A percentile compares a stretch with the other conserved stretches of the same genome.
Conservation (phyloP, 1,139 yeast genomes). For the Blastobotrys elegans region DNA sequence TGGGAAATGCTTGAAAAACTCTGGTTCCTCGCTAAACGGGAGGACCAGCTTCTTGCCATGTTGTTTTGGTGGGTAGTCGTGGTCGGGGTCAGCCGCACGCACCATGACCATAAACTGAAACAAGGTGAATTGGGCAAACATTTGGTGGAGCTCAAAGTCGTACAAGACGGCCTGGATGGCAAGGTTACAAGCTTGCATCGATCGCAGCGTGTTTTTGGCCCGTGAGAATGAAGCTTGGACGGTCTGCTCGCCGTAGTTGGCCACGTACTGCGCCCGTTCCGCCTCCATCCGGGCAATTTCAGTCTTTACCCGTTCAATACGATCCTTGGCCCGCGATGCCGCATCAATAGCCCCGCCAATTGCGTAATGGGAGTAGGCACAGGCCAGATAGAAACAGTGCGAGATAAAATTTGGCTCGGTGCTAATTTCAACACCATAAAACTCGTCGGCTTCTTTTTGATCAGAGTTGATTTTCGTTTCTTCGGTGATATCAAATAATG, state of each 20-base stretch:
- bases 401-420: constrained; percentile 69
- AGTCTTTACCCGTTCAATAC: constrained; percentile 48
- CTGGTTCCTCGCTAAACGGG: constrained; percentile 58
- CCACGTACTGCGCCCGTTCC: constrained; percentile 32
- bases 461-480: constrained; percentile 84
- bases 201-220: constrained; percentile 41
- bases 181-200: constrained; percentile 38
- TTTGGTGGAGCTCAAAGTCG: constrained; percentile 32
- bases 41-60: constrained; percentile 31
- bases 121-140: constrained; percentile 67
- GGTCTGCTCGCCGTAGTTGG: neutral
- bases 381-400: constrained; percentile 76
- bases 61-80: constrained; percentile 51
- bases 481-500: constrained; percentile 59
- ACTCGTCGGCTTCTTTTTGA: constrained; percentile 59
- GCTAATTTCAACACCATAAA: constrained; percentile 35
- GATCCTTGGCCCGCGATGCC: constrained; percentile 50
- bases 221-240: constrained; percentile 34
- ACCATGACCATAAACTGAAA: constrained; percentile 73
- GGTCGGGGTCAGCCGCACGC: constrained; percentile 66
- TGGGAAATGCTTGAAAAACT: constrained; percentile 73
- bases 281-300: constrained; percentile 44
- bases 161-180: constrained; percentile 21
- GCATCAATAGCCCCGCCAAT: constrained; percentile 69
- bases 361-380: constrained; percentile 83